phyloP scores from a whole-genome alignment of 2,329 filamentous ascomycete genomes.

The Colletotrichum sp. region DNA sequence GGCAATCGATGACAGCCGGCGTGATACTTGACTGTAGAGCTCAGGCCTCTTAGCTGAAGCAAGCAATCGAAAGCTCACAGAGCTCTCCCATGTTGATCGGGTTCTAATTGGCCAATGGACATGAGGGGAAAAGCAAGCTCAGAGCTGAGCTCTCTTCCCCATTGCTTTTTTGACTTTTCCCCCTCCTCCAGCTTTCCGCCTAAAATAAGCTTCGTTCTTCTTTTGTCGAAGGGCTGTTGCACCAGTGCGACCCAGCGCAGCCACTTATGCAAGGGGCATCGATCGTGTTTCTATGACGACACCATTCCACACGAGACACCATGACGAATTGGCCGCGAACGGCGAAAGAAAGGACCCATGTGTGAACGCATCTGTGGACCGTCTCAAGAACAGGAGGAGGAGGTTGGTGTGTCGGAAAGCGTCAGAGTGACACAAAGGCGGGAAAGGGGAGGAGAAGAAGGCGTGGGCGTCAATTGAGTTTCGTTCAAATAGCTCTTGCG shows the following conservation, averaged over 20 bases:
- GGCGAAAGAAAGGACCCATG: not conserved
- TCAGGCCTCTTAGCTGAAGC: not conserved
- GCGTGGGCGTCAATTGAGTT: slow-evolving; percentile 3
- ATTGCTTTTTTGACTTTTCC: not conserved
- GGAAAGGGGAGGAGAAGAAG: not conserved
- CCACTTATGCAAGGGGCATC: slow-evolving; percentile 23
- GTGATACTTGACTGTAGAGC: not conserved
- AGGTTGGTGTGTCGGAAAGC: not conserved
- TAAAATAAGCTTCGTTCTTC: not conserved
- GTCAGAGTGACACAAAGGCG: not conserved
- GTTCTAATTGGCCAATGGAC: slow-evolving; percentile 5
- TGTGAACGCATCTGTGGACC: slow-evolving; percentile 11
- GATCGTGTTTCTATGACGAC: slow-evolving; percentile 21
- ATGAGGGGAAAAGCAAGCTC: not conserved
- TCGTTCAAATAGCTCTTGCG: slow-evolving; percentile 13
- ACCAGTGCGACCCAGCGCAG: not conserved
- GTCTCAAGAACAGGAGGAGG: not conserved
- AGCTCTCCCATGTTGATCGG: not conserved
- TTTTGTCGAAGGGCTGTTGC: not conserved
- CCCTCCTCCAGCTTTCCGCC: not conserved
- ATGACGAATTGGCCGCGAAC: slow-evolving; percentile 17
- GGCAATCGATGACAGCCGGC: not conserved
- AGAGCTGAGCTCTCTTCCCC: not conserved
- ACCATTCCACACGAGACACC: slow-evolving; percentile 19
- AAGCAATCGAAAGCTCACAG: not conserved